Percentiles rank a stretch among this genome's conserved stretches.
Conservation (phyloP, 176 grass and related monocot genomes). For the Aegilops sharonensis region DNA sequence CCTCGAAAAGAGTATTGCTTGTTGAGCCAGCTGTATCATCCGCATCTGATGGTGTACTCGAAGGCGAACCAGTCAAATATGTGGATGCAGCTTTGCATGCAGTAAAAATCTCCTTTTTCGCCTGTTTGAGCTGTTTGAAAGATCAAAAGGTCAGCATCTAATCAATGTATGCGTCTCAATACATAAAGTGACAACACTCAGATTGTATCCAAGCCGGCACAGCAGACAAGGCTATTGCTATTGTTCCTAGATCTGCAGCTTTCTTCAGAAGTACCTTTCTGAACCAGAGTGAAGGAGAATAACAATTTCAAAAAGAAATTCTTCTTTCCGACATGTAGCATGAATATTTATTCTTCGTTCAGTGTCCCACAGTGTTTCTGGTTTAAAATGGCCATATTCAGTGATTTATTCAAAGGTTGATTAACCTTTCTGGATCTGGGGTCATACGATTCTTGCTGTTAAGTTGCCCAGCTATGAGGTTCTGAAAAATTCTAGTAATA, state of each 20-base stretch:
- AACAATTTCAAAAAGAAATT: background rate
- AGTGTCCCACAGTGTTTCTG: background rate
- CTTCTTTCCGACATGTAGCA: background rate
- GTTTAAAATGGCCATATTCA: background rate
- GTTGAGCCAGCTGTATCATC: constrained; percentile 1
- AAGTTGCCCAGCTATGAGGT: background rate
- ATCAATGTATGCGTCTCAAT: background rate
- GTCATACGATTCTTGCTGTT: constrained; percentile 1
- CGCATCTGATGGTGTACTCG: constrained; percentile 11
- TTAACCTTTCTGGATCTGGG: background rate
- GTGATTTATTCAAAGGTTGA: background rate
- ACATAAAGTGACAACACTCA: background rate
- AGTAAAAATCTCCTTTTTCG: constrained; percentile 53
- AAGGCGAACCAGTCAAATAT: constrained; percentile 29
- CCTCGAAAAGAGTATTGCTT: constrained; percentile 27
- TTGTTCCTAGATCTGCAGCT: background rate
- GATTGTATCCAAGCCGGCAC: background rate
- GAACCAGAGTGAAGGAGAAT: background rate
- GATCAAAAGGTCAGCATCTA: background rate
- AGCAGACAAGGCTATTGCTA: background rate
- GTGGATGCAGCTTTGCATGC: constrained; percentile 50
- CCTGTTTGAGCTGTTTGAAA: constrained; percentile 51
- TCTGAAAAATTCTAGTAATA: background rate
- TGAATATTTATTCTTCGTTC: background rate
- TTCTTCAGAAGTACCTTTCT: constrained; percentile 21